phyloP scores from a whole-genome alignment of 345 rosid genomes.

The Durio zibethinus region DNA sequence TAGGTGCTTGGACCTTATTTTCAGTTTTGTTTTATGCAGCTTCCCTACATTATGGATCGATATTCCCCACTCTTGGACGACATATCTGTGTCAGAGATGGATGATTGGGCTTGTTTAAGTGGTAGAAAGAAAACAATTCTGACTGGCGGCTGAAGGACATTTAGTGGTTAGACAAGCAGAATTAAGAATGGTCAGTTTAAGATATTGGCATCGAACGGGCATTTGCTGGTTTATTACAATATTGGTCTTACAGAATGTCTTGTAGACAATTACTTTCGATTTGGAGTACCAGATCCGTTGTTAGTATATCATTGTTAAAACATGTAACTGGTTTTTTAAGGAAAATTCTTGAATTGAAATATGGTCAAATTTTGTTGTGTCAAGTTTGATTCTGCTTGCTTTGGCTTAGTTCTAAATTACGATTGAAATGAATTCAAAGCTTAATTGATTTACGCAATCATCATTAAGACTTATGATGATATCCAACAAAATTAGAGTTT shows the following conservation, averaged over 20 bases:
- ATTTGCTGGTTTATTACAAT: neutral
- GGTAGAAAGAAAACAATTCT: slow-evolving; percentile 46
- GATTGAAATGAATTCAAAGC: no score
- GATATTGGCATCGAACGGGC: neutral
- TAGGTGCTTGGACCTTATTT: neutral
- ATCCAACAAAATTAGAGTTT: no score
- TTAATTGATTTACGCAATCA: no score
- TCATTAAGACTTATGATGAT: no score
- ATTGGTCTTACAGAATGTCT: neutral
- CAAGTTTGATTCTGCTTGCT: neutral
- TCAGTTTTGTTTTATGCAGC: slow-evolving; percentile 34
- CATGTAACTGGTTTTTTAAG: neutral
- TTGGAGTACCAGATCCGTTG: neutral
- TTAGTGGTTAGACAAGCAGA: no score
- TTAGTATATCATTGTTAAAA: neutral
- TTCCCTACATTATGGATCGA: slow-evolving; percentile 42
- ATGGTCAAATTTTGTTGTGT: neutral
- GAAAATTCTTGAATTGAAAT: neutral
- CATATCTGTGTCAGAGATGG: slow-evolving; percentile 51
- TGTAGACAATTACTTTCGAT: neutral
- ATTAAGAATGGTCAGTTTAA: neutral
- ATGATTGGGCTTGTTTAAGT: slow-evolving; percentile 64
- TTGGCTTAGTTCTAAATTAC: neutral
- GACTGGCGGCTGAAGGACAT: neutral
- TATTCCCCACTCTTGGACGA: slow-evolving; percentile 56